phyloP scores from a whole-genome alignment of 495 filamentous ascomycete genomes.

The Annulohypoxylon bovei region DNA sequence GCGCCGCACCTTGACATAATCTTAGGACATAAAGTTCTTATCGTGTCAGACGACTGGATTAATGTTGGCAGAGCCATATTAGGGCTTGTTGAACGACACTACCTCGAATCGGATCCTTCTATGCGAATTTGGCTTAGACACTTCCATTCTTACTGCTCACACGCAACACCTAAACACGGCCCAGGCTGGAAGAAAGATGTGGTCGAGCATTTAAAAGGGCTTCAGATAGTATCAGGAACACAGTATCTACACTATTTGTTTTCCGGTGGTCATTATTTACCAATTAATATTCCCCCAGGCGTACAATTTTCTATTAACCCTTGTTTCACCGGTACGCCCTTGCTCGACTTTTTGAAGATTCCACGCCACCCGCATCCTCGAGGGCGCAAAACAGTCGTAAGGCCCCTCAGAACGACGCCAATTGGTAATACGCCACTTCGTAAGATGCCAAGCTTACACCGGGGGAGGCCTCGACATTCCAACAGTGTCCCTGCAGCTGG shows the following conservation, averaged over 20 bases:
- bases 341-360: background rate
- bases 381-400: background rate
- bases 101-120: constrained; percentile 44
- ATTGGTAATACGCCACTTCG: background rate
- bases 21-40: background rate
- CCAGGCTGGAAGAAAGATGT: constrained; percentile 37
- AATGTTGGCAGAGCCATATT: constrained; percentile 27
- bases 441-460: background rate
- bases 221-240: constrained; percentile 5
- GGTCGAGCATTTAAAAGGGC: constrained; percentile 26
- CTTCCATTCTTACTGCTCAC: background rate
- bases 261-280: constrained; percentile 33
- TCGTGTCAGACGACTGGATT: background rate
- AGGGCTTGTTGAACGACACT: constrained; percentile 45
- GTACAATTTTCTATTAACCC: constrained; percentile 28
- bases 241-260: constrained; percentile 32
- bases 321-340: constrained; percentile 14
- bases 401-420: background rate
- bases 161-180: background rate
- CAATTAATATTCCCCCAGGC: constrained; percentile 3
- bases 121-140: constrained; percentile 39
- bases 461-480: constrained; percentile 26
- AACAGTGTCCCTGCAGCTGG: constrained; percentile 41
- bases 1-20: background rate
- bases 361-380: background rate